Percentiles rank a stretch among this genome's conserved stretches.
phyloP scores from a whole-genome alignment of 768 basidiomycete species.

The Boletus sp. region DNA sequence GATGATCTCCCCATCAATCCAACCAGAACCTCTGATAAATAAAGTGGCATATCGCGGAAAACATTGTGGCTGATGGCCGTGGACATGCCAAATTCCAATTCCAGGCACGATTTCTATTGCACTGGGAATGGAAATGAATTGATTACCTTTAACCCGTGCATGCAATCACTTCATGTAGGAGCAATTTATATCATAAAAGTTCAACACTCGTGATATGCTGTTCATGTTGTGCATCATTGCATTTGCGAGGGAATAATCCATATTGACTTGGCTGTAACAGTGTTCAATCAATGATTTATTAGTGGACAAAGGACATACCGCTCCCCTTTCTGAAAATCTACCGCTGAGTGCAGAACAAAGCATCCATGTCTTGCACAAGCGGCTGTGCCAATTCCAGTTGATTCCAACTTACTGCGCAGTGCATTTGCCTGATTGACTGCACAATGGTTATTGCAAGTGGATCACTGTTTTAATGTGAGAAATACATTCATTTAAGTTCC shows the following conservation, averaged over 20 bases:
- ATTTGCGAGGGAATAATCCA: not conserved
- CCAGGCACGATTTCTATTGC: slow-evolving; percentile 4
- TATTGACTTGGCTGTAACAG: slow-evolving; percentile 7
- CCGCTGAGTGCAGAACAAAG: not conserved
- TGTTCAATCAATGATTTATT: no score
- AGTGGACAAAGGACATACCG: not conserved
- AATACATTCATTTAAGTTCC: not conserved
- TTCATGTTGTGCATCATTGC: no score
- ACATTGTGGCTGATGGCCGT: slow-evolving; percentile 26
- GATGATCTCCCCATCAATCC: slow-evolving; percentile 7
- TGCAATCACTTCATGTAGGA: slow-evolving; percentile 6
- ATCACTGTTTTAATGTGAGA: not conserved
- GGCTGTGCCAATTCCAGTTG: not conserved
- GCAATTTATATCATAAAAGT: slow-evolving; percentile 11
- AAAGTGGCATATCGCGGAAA: not conserved
- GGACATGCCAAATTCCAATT: slow-evolving; percentile 28
- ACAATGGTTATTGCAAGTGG: not conserved
- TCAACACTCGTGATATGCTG: no score
- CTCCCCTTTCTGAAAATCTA: slow-evolving; percentile 1
- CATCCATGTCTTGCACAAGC: slow-evolving; percentile 2
- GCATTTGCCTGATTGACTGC: slow-evolving; percentile 1
- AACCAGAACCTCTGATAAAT: not conserved
- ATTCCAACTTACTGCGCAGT: not conserved
- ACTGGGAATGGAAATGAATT: not conserved
- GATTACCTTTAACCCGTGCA: not conserved